phyloP scores from a whole-genome alignment of 805 yeast genomes.

The Starmerella khaoyaiensis region DNA sequence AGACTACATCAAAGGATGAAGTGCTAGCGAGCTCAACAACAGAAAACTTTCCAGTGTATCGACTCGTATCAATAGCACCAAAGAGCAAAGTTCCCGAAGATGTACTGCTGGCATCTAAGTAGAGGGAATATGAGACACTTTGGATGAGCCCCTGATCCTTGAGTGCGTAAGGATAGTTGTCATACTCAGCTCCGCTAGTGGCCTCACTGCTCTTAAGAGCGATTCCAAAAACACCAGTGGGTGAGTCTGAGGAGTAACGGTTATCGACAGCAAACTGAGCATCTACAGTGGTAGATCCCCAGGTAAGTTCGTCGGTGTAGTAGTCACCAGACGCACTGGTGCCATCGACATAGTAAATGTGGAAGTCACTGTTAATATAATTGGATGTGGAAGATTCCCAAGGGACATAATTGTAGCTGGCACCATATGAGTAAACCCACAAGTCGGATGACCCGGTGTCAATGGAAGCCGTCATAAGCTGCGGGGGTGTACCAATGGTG shows the following conservation, averaged over 20 bases:
- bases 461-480: constrained; percentile 38
- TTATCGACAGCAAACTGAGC: constrained; percentile 7
- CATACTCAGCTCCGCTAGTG: constrained; percentile 13
- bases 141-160: constrained; percentile 33
- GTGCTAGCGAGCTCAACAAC: constrained; percentile 10
- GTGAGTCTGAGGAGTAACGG: neutral
- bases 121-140: constrained; percentile 35
- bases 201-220: neutral
- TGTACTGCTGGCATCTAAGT: constrained; percentile 26
- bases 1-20: constrained; percentile 12
- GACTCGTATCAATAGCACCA: constrained; percentile 57
- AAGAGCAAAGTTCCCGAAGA: constrained; percentile 26
- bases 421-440: constrained; percentile 31
- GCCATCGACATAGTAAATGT: constrained; percentile 29
- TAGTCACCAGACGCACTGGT: constrained; percentile 35
- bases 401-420: constrained; percentile 8
- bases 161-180: constrained; percentile 27
- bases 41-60: constrained; percentile 38
- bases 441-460: constrained; percentile 66
- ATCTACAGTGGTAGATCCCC: constrained; percentile 36
- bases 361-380: constrained; percentile 19
- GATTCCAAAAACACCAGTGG: constrained; percentile 8
- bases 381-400: constrained; percentile 20
- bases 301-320: constrained; percentile 46
- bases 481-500: constrained; percentile 41